Base-by-base conservation (phyloP, 768 basidiomycete genomes). In the Pleurotus tuber-regium region DNA sequence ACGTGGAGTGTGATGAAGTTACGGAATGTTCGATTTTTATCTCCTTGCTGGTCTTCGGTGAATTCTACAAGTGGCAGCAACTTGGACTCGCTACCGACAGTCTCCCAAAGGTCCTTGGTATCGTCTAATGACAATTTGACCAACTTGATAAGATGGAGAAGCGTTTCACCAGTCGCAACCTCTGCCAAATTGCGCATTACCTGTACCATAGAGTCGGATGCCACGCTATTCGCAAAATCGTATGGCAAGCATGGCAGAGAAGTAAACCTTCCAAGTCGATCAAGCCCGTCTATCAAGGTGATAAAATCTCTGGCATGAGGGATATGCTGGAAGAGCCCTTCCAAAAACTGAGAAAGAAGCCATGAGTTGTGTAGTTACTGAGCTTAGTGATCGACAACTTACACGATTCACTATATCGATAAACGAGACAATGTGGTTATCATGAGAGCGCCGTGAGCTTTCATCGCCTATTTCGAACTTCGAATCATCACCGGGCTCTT, bases 241-340 rank as follows among this genome's bases (percentile, higher is more conserved):
- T 89, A 90, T 0, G 97, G 94, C 24, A 95, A 74, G 63, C 89
- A 95, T 10, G 94, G 89, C 25, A 95, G 74, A 16, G 82, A 80
- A 26, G 94, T 86, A 35, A 98, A 74, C 57, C 80, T 78, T 57
- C 92, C 84, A 50, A 98, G 71, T 58, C 79, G 74, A 56, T 84
- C 72, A 33, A 98, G 76, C 42, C 91, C 83, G 60, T 94, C 81
- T 4, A 85, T 76, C 54, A 79, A 75, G 41, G 78, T 71, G 54
- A 97, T 82, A 65, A 98, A 98, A 59, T 98, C 96, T 57, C 84
- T 84, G 73, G 90, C 90, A 66, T 98, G 91, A 19, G 84, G 82
- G 1, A 84, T 77, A 63, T 96, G 94, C 60, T 95, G 93, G 72
- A 98, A 95, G 35, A 98, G 77, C 4, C 97, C 95, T 66, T 95